Base-by-base conservation (phyloP, 1,284 basidiomycete genomes). In the Boletus smithii region DNA sequence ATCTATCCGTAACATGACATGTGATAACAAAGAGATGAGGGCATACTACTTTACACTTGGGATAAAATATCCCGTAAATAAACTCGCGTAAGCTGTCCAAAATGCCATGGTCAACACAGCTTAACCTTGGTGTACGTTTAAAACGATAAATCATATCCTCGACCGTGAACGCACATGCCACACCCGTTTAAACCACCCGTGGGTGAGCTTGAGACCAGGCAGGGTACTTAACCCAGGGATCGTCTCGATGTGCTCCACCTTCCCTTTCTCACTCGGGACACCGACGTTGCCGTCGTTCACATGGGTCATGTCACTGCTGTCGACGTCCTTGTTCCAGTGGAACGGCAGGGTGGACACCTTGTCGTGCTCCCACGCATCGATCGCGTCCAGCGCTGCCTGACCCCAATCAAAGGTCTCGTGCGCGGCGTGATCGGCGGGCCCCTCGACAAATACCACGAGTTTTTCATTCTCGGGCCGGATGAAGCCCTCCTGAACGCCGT, bases 331-430 rank as follows among this genome's bases (percentile, higher is more conserved):
- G 16, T 67, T 69, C 79, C 79, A 81, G 50, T 69, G 58, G 41
- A 65, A 65, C 9, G 63, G 65, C 4, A 69, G 30, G 4, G 62
- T 49, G 32, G 61, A 51, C 13, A 60, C 51, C 23, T 57, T 52
- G 46, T 69, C 68, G 23, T 59, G 55, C 44, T 73, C 62, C 88
- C 89, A 93, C 10, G 65, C 61, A 23, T 84, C 76, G 24, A 94
- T 60, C 0, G 85, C 85, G 9, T 77, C 69, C 4, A 93, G 38
- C 0, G 83, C 79, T 5, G 83, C 87, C 16, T 66, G 69, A 4
- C 91, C 91, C 91, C 91, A 94, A 62, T 92, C 82, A 59, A 76
- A 84, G 5, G 62, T 62, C 46, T 76, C 79, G 46, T 86, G 82
- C 23, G 80, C 77, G 1, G 68, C 66, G 22, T 60, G 69, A 36